phyloP scores from a whole-genome alignment of 495 filamentous ascomycete species.

The Penicillium paradoxum region DNA sequence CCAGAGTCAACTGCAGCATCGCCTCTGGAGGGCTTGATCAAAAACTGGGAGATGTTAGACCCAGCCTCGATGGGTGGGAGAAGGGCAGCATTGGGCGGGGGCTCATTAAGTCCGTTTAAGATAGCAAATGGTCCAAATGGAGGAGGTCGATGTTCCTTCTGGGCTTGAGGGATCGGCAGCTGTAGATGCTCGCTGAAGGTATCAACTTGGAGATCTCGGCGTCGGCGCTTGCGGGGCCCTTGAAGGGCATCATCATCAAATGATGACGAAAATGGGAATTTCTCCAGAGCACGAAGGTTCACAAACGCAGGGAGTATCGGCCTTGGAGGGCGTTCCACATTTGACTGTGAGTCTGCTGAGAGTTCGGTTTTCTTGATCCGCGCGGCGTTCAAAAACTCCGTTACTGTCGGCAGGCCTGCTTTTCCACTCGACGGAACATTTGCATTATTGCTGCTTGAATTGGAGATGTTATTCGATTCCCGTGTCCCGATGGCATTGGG shows the following conservation, averaged over 20 bases:
- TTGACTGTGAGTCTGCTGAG: conserved; percentile 27
- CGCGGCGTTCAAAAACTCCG: conserved; percentile 32
- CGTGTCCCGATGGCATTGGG: conserved; percentile 39
- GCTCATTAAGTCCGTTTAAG: conserved; percentile 70
- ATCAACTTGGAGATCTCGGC: conserved; percentile 39
- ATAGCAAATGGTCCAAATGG: conserved; percentile 56
- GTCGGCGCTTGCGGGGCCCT: conserved; percentile 37
- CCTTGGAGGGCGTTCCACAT: conserved; percentile 34
- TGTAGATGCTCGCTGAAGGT: conserved; percentile 48
- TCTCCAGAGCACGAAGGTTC: conserved; percentile 44
- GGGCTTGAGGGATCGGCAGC: conserved; percentile 43
- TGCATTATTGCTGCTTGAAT: conserved; percentile 27
- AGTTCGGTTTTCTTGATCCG: conserved; percentile 35
- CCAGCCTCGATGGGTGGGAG: conserved; percentile 66
- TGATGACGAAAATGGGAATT: conserved; percentile 38
- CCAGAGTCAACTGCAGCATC: conserved; percentile 22
- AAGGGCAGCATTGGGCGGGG: conserved; percentile 65
- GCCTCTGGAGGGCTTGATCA: conserved; percentile 34
- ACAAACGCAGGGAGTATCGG: conserved; percentile 46
- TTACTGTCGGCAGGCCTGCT: conserved; percentile 26
- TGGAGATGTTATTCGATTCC: conserved; percentile 32
- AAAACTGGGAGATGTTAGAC: conserved; percentile 37
- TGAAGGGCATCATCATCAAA: conserved; percentile 39
- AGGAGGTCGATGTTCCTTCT: conserved; percentile 44
- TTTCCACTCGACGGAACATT: conserved; percentile 26